These are phyloP conservation scores for Avena insularis DNA, from an alignment of 176 grass and related monocot species.

Conservation along the genomic window DNA sequence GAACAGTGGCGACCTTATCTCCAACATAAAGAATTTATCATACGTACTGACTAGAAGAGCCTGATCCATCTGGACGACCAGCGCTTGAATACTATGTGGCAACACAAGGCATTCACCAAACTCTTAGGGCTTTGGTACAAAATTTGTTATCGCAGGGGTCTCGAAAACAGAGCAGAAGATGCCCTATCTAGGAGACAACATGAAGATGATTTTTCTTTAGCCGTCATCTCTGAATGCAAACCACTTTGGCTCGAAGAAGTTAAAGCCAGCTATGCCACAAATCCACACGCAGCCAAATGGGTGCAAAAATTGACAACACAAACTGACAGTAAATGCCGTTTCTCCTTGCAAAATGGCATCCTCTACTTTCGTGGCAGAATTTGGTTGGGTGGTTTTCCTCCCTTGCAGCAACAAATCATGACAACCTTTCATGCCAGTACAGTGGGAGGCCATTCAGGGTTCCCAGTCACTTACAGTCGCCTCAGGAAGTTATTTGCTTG, in stretches of 20 bases:
- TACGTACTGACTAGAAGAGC: neutral
- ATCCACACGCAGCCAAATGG: accelerated
- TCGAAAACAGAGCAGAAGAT: neutral
- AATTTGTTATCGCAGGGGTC: neutral
- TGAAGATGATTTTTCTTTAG: accelerated
- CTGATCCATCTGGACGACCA: neutral
- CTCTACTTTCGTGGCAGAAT: neutral
- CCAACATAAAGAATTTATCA: neutral
- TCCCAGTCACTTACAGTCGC: neutral
- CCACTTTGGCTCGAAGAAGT: neutral
- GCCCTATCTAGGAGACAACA: neutral
- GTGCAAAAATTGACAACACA: neutral
- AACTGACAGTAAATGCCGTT: neutral
- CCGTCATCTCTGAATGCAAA: neutral
- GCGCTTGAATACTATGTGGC: neutral
- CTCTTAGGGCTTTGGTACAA: neutral
- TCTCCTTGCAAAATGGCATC: accelerated
- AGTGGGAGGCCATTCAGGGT: neutral
- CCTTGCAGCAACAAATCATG: neutral
- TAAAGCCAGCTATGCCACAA: accelerated
- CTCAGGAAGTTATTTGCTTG: neutral
- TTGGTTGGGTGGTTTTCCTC: neutral
- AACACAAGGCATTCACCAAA: neutral
- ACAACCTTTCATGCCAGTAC: neutral
- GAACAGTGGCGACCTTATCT: neutral